A percentile compares a stretch with the other conserved stretches of the same genome.
phyloP scores from a whole-genome alignment of 2,329 filamentous ascomycete species.

The Onygenales sp. region DNA sequence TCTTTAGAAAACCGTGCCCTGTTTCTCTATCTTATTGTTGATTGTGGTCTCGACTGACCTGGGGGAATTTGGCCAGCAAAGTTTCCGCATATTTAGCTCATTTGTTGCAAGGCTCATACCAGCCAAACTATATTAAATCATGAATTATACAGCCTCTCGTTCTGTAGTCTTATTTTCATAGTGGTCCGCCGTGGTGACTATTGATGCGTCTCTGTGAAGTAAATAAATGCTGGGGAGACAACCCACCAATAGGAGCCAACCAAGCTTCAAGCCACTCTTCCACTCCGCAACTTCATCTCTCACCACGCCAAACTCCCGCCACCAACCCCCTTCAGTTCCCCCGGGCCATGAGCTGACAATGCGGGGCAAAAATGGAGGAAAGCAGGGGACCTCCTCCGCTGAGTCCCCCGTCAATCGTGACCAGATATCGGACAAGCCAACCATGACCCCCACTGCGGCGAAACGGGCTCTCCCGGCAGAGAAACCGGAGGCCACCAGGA shows the following conservation, averaged over 20 bases:
- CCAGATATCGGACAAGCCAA: not conserved
- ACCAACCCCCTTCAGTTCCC: not conserved
- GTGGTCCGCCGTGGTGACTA: too few species aligned
- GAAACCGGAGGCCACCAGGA: slow-evolving; percentile 56
- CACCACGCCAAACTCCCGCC: not conserved
- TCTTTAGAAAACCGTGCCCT: too few species aligned
- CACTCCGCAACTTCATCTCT: not conserved
- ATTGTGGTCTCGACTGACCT: too few species aligned
- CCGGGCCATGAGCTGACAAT: slow-evolving; percentile 10
- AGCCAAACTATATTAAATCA: too few species aligned
- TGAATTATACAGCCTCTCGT: too few species aligned
- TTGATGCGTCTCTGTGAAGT: too few species aligned
- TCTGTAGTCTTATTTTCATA: too few species aligned
- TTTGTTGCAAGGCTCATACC: too few species aligned
- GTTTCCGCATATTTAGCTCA: too few species aligned
- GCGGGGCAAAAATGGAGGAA: slow-evolving; percentile 7
- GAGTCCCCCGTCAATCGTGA: not conserved
- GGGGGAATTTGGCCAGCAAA: too few species aligned
- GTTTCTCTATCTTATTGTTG: too few species aligned
- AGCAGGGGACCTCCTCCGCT: slow-evolving; percentile 1
- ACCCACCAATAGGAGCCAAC: not conserved
- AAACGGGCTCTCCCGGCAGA: slow-evolving; percentile 60
- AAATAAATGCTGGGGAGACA: too few species aligned
- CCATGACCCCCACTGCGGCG: not conserved
- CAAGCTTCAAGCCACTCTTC: slow-evolving; percentile 1